Base-by-base conservation (phyloP, 148 eudicot genomes). In the Silene uniflora region DNA sequence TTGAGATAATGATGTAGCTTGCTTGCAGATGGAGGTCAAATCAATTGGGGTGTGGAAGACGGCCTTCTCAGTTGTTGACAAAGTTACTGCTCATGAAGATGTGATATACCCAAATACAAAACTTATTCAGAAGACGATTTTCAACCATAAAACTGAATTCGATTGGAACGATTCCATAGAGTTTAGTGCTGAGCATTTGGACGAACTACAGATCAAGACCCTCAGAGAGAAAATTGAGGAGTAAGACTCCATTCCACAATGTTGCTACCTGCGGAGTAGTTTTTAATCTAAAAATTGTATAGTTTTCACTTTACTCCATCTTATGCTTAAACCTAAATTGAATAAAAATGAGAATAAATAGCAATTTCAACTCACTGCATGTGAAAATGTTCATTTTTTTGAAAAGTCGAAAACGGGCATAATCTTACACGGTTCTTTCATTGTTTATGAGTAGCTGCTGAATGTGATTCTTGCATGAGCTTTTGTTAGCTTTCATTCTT, bases 1-100 rank as follows among this genome's bases (percentile, higher is more conserved):
- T 23, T 9, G 12, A 62, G 66, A 27, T 27, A 10, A 22, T 42
- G 5, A 14, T 39, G 27, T 23, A 18, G 21, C 32, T 14, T 19
- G 14, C 46, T 54, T 42, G 16, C 23, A 77, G 80, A 18, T 77
- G 75, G 60, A 49, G 52, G 75, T 77, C 1, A 71, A 14, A 16
- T 17, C 71, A 0, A 47, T 77, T 16, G 79, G 69, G 8, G 52
- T 77, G 23, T 77, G 74, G 79, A 77, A 61, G 16, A 32, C 80
- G 61, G 71, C 71, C 14, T 77, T 77, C 25, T n/a, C 68, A 21
- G 12, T 18, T 7, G 54, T 47, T 5, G 71, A 11, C 49, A 61
- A 32, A 27, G 54, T 25, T 9, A 56, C 6, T 54, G 71, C 32
- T 7, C 54, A 25, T 7, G 69, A 61, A 24, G 75, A 77, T 27